Evolutionary conservation across 495 filamentous ascomycete genomes (phyloP).

Genomic region (Trichoderma parareesei): DNA sequence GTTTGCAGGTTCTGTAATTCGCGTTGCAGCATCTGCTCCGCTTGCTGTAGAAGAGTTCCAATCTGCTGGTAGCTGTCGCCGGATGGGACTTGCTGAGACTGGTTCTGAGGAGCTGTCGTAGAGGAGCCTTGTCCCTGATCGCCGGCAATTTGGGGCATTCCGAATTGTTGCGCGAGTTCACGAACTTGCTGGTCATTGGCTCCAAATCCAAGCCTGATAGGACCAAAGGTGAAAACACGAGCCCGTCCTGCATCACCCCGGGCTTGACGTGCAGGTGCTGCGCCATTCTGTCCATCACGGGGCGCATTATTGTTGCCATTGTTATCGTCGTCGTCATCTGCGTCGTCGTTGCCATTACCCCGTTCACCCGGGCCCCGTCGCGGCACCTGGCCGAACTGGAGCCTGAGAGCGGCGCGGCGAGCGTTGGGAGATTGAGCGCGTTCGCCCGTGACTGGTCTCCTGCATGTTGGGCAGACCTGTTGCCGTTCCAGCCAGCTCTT

Average conservation of each 20-base stretch:
- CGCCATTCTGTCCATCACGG: slow-evolving; percentile 18
- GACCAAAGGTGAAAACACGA: slow-evolving; percentile 55
- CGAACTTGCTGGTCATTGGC: slow-evolving; percentile 33
- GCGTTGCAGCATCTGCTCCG: slow-evolving; percentile 29
- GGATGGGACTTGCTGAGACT: slow-evolving; percentile 17
- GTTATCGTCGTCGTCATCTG: neutral
- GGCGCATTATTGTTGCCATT: neutral
- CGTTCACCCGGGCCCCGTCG: slow-evolving; percentile 9
- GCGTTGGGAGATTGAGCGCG: neutral
- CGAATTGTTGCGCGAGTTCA: slow-evolving; percentile 36
- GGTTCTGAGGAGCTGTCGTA: slow-evolving; percentile 16
- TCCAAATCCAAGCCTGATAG: slow-evolving; percentile 45
- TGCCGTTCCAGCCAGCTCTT: slow-evolving; percentile 97
- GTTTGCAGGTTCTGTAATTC: slow-evolving; percentile 43
- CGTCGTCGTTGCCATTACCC: neutral
- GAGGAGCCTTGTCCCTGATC: slow-evolving; percentile 15
- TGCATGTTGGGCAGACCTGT: slow-evolving; percentile 93
- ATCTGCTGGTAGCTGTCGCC: slow-evolving; percentile 51
- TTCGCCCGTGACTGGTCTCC: slow-evolving; percentile 57
- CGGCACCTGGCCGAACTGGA: slow-evolving; percentile 10
- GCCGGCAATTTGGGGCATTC: slow-evolving; percentile 20
- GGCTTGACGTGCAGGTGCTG: slow-evolving; percentile 43
- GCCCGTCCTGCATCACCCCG: slow-evolving; percentile 43
- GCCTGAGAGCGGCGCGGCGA: slow-evolving; percentile 4
- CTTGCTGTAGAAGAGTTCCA: slow-evolving; percentile 57